Base-by-base conservation (phyloP, 202 grass and related monocot genomes). In the Eragrostis tef region DNA sequence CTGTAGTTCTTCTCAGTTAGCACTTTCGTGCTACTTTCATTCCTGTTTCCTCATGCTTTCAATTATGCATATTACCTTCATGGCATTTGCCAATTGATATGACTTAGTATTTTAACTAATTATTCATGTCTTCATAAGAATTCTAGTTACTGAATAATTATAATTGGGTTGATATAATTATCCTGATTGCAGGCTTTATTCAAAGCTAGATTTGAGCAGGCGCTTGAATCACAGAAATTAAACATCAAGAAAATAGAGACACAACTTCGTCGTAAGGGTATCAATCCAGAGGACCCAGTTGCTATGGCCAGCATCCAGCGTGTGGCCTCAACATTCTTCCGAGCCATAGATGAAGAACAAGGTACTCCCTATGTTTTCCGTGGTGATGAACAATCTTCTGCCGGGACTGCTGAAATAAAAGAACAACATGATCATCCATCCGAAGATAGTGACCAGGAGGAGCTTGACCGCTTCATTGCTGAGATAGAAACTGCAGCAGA, bases 171-270 rank as follows among this genome's bases (percentile, higher is more conserved):
- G 27, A 25, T 74, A 73, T 48, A 60, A 65, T 64, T 46, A 34
- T 78, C 64, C 19, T 79, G 63, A 50, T 46, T 84, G 27, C 85
- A 98, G 95, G 95, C 95, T 84, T 89, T 98, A 73, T 98, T 98
- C 82, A 98, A 98, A 78, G 95, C 95, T 53, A 94, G 95, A 81
- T 98, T 91, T 89, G 95, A 93, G 83, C 95, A 98, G 81, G 92
- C 95, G 25, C 92, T 98, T 50, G 95, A 98, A 74, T 98, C 95
- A 7, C 95, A 98, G 65, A 94, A 94, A 81, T 84, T 98, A 74
- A 98, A 98, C 67, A 98, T 98, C 67, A 98, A 94, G 84, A 93
- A 98, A 82, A 91, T 94, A 75, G 95, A 98, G 65, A 93, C 88
- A 16, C 86, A 85, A 71, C 90, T 98, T 51, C 89, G 95, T 67